Conservation (phyloP, 208 protist species). For the Wallacemonas rigidus region DNA sequence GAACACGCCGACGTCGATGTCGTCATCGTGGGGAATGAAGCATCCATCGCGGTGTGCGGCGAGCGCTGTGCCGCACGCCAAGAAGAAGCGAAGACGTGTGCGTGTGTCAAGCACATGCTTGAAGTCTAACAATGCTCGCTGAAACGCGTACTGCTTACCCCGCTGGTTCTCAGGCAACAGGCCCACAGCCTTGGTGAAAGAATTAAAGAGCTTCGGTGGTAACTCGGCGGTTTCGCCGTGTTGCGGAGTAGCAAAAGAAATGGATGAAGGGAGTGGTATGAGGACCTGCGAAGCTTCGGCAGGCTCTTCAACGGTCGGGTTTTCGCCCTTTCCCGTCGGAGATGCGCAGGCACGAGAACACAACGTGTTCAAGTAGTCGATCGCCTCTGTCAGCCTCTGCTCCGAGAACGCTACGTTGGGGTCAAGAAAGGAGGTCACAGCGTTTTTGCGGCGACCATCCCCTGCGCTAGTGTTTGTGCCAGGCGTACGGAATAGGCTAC, state of each 20-base stretch:
- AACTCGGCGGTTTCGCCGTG: neutral
- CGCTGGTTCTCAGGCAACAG: conserved; percentile 7
- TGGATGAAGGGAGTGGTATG: neutral
- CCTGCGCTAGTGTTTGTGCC: no score
- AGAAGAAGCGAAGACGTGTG: conserved; percentile 64
- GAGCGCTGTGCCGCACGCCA: conserved; percentile 84
- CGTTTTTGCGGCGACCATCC: neutral
- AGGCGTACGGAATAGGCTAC: no score
- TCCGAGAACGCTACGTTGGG: neutral
- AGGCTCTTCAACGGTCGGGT: no score
- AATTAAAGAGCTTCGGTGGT: neutral
- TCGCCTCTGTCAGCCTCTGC: neutral
- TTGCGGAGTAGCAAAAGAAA: neutral
- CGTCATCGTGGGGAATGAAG: conserved; percentile 88
- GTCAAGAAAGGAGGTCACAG: conserved; percentile 3
- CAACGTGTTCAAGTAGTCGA: conserved; percentile 21
- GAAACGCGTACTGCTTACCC: conserved; percentile 64
- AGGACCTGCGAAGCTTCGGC: neutral
- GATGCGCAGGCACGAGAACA: neutral
- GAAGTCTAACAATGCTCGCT: conserved; percentile 63
- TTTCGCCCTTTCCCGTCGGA: neutral
- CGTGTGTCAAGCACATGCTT: conserved; percentile 30
- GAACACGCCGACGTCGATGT: conserved; percentile 88
- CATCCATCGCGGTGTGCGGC: conserved; percentile 74
- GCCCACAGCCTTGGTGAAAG: conserved; percentile 7